Conservation (phyloP, 768 basidiomycete species). For the Boletus rubescentipes region DNA sequence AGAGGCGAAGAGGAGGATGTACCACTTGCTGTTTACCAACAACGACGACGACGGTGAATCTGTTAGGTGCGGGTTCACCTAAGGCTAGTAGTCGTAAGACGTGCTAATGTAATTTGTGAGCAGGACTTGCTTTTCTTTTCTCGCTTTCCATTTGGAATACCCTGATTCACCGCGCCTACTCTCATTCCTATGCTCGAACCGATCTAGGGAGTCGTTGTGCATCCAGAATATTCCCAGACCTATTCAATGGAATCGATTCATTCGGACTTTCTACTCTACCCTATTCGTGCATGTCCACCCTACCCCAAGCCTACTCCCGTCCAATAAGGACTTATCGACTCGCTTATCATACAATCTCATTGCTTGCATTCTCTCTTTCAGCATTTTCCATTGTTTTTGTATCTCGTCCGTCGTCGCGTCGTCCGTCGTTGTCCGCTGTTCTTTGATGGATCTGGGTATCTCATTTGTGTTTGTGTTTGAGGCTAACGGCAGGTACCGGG, state of each 20-base stretch:
- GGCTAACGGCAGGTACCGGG: not conserved
- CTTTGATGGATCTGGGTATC: not conserved
- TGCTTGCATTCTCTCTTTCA: conserved; percentile 26
- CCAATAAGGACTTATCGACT: conserved; percentile 24
- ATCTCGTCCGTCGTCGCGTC: conserved; percentile 6
- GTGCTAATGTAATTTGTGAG: conserved; percentile 5
- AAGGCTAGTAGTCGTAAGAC: not conserved
- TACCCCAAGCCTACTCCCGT: conserved; percentile 22
- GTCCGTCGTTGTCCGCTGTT: conserved; percentile 5
- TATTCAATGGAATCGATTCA: conserved; percentile 17
- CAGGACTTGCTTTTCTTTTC: conserved; percentile 3
- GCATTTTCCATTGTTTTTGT: conserved; percentile 19
- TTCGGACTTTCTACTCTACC: conserved; percentile 24
- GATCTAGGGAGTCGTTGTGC: conserved; percentile 28
- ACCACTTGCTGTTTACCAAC: conserved; percentile 78
- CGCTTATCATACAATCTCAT: conserved; percentile 32
- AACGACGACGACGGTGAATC: conserved; percentile 56
- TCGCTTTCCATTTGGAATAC: conserved; percentile 3
- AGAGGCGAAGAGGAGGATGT: conserved; percentile 72
- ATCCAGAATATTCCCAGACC: conserved; percentile 26
- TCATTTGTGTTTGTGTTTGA: conserved; percentile 5
- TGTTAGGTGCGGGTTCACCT: conserved; percentile 12
- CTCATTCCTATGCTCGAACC: conserved; percentile 6
- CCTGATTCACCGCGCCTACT: conserved; percentile 4
- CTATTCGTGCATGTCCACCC: conserved; percentile 24